Evolutionary conservation across 2,329 filamentous ascomycete species (phyloP).

Genomic region (Pseudogymnoascus sp.): DNA sequence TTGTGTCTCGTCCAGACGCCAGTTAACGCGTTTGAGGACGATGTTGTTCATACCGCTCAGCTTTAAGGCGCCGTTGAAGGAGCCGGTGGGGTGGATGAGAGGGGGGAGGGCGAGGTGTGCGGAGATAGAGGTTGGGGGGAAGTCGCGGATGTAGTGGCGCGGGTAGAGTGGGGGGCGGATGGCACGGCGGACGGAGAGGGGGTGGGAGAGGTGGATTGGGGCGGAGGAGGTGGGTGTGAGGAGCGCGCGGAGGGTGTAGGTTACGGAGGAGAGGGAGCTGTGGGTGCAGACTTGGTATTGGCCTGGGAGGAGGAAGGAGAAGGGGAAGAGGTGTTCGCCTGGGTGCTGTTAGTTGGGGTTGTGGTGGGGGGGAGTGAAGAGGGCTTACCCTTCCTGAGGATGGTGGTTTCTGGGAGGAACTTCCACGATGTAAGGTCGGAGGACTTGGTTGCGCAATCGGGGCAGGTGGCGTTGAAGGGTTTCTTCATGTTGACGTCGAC

Average conservation of each 20-base stretch:
- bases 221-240: conserved; percentile 54
- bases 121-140: conserved; percentile 91
- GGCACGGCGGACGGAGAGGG: conserved; percentile 69
- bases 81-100: conserved; percentile 78
- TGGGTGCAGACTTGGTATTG: conserved; percentile 79
- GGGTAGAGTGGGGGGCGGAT: conserved; percentile 66
- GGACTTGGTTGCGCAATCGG: conserved; percentile 62
- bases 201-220: conserved; percentile 57
- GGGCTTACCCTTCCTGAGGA: conserved; percentile 41
- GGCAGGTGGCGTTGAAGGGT: conserved; percentile 71
- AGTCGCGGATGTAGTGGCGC: conserved; percentile 86
- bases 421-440: conserved; percentile 74
- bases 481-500: conserved; percentile 70
- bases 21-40: conserved; percentile 85
- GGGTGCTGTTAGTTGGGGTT: conserved; percentile 11
- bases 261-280: conserved; percentile 61
- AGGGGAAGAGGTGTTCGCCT: conserved; percentile 73
- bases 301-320: conserved; percentile 78
- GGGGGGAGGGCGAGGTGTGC: conserved; percentile 74
- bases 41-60: conserved; percentile 82
- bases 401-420: conserved; percentile 54
- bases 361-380: neutral
- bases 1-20: conserved; percentile 85
- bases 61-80: conserved; percentile 69
- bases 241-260: conserved; percentile 70